Evolutionary conservation across 495 filamentous ascomycete genomes (phyloP).

Genomic region (Astrothelium macrocarpum): DNA sequence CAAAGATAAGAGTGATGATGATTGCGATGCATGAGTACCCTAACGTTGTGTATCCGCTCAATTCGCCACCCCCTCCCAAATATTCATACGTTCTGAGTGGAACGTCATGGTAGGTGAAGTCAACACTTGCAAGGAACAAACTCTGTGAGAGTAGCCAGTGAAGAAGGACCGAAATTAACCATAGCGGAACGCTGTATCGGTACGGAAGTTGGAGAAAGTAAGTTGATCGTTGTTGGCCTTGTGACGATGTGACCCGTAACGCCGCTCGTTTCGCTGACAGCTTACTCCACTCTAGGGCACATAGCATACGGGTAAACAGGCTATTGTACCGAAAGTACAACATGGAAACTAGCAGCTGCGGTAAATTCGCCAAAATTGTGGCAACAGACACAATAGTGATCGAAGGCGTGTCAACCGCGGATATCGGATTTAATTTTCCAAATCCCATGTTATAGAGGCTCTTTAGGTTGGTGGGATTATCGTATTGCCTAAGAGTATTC

Average conservation of each 20-base stretch:
- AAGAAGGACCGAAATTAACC: slow-evolving; percentile 4
- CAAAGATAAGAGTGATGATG: not conserved
- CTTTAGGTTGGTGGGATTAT: not conserved
- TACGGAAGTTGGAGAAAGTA: slow-evolving; percentile 16
- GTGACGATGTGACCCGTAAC: slow-evolving; percentile 10
- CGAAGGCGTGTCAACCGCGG: slow-evolving; percentile 13
- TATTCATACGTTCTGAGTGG: no score
- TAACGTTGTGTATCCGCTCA: not conserved
- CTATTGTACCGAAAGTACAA: slow-evolving; percentile 36
- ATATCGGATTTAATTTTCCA: slow-evolving; percentile 5
- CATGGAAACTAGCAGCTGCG: slow-evolving; percentile 38
- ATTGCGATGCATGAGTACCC: slow-evolving; percentile 4
- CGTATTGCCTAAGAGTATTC: not conserved
- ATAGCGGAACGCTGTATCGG: slow-evolving; percentile 12
- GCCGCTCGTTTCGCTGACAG: slow-evolving; percentile 8
- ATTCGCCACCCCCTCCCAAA: no score
- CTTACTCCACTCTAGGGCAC: slow-evolving; percentile 25
- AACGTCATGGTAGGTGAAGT: not conserved
- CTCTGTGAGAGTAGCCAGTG: slow-evolving; percentile 21
- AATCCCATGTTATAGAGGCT: not conserved
- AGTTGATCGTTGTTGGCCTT: slow-evolving; percentile 12
- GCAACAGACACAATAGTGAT: slow-evolving; percentile 15
- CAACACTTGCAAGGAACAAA: slow-evolving; percentile 11
- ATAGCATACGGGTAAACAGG: slow-evolving; percentile 36
- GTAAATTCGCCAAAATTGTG: slow-evolving; percentile 34